Evolutionary conservation across 2,329 filamentous ascomycete genomes (phyloP).

Genomic region (Fusarium pseudonygamai): DNA sequence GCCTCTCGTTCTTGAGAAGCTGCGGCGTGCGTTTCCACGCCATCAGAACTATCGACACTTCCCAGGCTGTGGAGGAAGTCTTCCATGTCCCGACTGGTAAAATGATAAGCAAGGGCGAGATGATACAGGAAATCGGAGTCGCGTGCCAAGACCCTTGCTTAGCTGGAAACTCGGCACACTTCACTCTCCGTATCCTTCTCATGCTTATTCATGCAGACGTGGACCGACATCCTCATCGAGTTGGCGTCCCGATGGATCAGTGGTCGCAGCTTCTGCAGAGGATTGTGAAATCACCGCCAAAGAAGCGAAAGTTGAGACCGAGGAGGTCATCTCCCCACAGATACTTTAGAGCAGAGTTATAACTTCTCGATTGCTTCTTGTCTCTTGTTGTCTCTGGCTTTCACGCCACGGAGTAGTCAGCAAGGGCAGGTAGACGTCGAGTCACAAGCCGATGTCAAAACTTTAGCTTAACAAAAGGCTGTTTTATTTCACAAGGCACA

Average conservation of each 20-base stretch:
- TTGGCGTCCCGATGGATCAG: not conserved
- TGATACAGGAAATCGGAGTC: no score
- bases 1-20: not conserved
- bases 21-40: not conserved
- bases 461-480: rapidly evolving
- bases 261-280: not conserved
- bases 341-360: not conserved
- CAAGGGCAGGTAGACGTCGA: no score
- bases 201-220: not conserved
- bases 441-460: not conserved
- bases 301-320: not conserved
- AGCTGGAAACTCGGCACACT: not conserved
- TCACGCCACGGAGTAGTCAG: no score
- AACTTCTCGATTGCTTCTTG: not conserved
- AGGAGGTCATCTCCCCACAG: no score
- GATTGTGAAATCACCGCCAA: not conserved
- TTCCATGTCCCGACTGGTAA: not conserved
- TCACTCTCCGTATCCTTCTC: not conserved
- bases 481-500: not conserved
- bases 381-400: no score
- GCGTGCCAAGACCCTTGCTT: not conserved
- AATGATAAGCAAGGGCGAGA: not conserved
- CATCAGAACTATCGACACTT: not conserved
- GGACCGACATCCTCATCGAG: not conserved
- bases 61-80: not conserved